Conservation (phyloP, 1,284 basidiomycete genomes). For the Sphagnurus paluster region DNA sequence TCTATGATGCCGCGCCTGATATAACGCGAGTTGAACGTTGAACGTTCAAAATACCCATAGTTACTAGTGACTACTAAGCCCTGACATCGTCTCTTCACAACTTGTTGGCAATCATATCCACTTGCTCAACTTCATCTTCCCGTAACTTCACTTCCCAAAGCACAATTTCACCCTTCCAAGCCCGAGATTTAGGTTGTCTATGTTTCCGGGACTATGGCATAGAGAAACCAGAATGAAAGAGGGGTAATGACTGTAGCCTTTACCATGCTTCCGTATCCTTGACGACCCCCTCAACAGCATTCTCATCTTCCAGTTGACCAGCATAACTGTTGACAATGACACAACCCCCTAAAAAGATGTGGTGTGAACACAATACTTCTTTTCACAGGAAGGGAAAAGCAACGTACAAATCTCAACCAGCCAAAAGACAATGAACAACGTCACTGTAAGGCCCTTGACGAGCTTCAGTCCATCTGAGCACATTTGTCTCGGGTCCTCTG, state of each 20-base stretch:
- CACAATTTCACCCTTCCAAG: no score
- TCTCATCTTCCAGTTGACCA: constrained; percentile 39
- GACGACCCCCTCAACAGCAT: constrained; percentile 33
- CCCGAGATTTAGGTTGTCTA: no score
- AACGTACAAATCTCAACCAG: constrained; percentile 45
- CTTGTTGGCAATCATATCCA: no score
- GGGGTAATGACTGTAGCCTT: constrained; percentile 10
- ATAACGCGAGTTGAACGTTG: no score
- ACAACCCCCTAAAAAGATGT: constrained; percentile 35
- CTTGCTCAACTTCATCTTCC: no score
- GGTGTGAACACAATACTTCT: neutral
- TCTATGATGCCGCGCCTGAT: no score
- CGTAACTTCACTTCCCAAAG: no score
- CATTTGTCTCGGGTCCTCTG: constrained; percentile 21
- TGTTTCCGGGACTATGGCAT: no score
- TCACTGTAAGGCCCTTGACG: constrained; percentile 39
- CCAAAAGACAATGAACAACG: constrained; percentile 41
- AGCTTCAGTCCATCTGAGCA: constrained; percentile 38
- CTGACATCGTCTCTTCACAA: no score
- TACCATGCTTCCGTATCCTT: constrained; percentile 42
- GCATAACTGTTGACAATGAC: constrained; percentile 41
- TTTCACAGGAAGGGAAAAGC: constrained; percentile 2
- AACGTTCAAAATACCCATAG: no score
- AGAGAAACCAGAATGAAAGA: neutral
- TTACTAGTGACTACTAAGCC: no score